Conservation (phyloP, 805 yeast species). For the Danielia reshetovae region DNA sequence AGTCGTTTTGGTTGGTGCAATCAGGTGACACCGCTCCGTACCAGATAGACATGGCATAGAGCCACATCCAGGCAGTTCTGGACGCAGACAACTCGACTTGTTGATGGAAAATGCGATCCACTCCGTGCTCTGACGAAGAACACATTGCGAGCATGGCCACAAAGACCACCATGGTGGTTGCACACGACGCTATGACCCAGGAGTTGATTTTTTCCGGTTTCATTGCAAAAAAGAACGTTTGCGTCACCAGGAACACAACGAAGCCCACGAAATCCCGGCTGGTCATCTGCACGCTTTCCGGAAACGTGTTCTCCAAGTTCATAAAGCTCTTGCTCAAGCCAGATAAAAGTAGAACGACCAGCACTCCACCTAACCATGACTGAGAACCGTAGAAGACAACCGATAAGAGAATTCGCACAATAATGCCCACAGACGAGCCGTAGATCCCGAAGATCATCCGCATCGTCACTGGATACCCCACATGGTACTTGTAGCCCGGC, state of each 20-base stretch:
- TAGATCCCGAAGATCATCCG: constrained; percentile 1
- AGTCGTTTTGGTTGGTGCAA: constrained; percentile 8
- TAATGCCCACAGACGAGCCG: constrained; percentile 3
- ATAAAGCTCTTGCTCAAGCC: constrained; percentile 6
- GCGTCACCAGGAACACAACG: constrained; percentile 7
- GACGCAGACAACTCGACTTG: constrained; percentile 18
- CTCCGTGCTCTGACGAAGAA: constrained; percentile 28
- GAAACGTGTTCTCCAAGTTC: constrained; percentile 8
- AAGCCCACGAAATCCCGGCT: constrained; percentile 9
- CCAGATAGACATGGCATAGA: constrained; percentile 36
- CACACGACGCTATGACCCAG: constrained; percentile 5
- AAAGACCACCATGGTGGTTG: constrained; percentile 5
- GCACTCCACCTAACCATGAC: constrained; percentile 9
- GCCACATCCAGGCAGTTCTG: constrained; percentile 39
- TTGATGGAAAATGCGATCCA: constrained; percentile 28
- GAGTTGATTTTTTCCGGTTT: constrained; percentile 9
- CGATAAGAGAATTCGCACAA: constrained; percentile 7
- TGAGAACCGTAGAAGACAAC: constrained; percentile 10
- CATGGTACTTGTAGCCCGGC: constrained; percentile 1
- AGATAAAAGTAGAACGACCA: constrained; percentile 6
- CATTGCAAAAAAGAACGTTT: constrained; percentile 5
- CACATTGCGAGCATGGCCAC: constrained; percentile 6
- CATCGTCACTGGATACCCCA: constrained; percentile 1
- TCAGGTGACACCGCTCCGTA: constrained; percentile 21
- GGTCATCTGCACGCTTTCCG: constrained; percentile 7